A percentile compares a stretch with the other conserved stretches of the same genome.
Conservation (phyloP, 306 rosid species). For the Sphenostylis stenocarpa region DNA sequence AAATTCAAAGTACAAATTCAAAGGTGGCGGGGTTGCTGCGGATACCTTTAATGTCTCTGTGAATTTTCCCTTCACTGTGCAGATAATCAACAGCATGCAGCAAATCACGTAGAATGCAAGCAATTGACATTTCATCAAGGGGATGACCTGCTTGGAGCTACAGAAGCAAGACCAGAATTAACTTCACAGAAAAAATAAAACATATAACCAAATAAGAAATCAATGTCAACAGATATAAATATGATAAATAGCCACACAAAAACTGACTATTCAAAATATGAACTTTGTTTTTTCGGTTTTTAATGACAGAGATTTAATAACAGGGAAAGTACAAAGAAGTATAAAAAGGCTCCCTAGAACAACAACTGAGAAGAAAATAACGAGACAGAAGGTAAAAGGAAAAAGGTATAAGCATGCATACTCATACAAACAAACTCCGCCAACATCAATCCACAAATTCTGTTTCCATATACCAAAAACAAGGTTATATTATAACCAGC, state of each 20-base stretch:
- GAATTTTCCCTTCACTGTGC: slow-evolving; percentile 94
- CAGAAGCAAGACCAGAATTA: slow-evolving; percentile 39
- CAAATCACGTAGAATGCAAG: slow-evolving; percentile 91
- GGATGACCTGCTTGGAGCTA: slow-evolving; percentile 97
- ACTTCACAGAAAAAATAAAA: slow-evolving; percentile 12
- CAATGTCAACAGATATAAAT: background rate
- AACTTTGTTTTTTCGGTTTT: background rate
- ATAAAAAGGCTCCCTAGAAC: background rate
- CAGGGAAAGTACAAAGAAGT: background rate
- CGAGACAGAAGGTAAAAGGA: background rate
- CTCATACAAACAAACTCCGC: slow-evolving; percentile 22
- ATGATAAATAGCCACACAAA: background rate
- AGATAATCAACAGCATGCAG: slow-evolving; percentile 94
- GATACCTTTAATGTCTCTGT: slow-evolving; percentile 95
- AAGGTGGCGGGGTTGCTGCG: background rate
- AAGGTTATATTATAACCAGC: background rate
- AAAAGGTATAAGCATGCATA: background rate
- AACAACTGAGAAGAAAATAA: background rate
- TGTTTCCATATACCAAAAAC: background rate
- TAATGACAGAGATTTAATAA: background rate
- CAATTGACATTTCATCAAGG: slow-evolving; percentile 92
- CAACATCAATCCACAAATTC: background rate
- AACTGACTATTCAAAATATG: slow-evolving; percentile 13
- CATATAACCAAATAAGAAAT: slow-evolving; percentile 2
- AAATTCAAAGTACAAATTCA: slow-evolving; percentile 18